Conservation (phyloP, 169 alveolate species). For the Theileria orientalis region DNA sequence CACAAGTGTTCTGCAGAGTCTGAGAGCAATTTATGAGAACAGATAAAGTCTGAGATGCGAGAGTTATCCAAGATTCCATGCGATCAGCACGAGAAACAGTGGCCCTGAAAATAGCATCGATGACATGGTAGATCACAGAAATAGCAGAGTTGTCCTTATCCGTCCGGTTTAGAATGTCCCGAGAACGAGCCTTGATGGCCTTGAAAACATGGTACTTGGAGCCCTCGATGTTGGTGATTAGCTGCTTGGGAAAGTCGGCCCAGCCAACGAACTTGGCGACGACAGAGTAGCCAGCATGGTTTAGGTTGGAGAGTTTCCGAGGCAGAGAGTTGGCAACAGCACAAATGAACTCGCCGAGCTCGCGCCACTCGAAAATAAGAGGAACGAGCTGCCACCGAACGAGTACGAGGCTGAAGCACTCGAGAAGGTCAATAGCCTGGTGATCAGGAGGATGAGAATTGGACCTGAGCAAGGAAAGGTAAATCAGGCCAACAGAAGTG, state of each 20-base stretch:
- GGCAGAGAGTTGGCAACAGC: background rate
- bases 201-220: background rate
- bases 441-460: no score
- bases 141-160: background rate
- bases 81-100: background rate
- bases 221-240: background rate
- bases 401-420: background rate
- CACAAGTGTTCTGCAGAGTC: background rate
- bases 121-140: background rate
- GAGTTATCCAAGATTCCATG: conserved; percentile 1
- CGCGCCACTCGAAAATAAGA: background rate
- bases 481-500: no score
- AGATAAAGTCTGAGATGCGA: conserved; percentile 1
- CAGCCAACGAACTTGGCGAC: conserved; percentile 9
- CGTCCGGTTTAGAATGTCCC: background rate
- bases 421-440: background rate
- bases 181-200: background rate
- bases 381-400: background rate
- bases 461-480: no score
- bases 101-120: background rate
- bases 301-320: background rate
- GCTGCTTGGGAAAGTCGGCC: conserved; percentile 8
- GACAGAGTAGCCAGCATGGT: background rate
- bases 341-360: background rate
- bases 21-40: background rate